Percentiles rank a stretch among this genome's conserved stretches.
Conservation (phyloP, 768 basidiomycete species). For the Pleurotus giganteus region DNA sequence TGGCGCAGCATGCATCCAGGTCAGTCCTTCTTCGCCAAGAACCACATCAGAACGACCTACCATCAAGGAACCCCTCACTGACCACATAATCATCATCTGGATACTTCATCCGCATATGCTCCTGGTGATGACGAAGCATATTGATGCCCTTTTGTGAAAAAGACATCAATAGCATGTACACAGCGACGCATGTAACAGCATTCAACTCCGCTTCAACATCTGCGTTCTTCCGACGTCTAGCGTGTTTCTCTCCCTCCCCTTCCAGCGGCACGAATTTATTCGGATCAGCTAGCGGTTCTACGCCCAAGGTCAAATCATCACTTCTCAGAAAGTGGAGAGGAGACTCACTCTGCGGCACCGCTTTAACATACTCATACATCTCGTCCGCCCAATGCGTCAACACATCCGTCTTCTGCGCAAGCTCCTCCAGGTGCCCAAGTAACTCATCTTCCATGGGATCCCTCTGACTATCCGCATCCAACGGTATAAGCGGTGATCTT, state of each 20-base stretch:
- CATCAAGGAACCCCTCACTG: slow-evolving; percentile 79
- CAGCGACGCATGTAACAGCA: slow-evolving; percentile 81
- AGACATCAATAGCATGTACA: slow-evolving; percentile 89
- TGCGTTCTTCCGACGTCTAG: slow-evolving; percentile 64
- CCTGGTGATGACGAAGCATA: slow-evolving; percentile 72
- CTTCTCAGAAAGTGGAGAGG: slow-evolving; percentile 1
- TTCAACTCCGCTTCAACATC: slow-evolving; percentile 81
- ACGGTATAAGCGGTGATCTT: slow-evolving; percentile 50
- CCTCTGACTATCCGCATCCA: slow-evolving; percentile 42
- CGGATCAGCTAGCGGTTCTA: slow-evolving; percentile 82
- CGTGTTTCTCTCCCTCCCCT: slow-evolving; percentile 71
- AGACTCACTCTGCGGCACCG: slow-evolving; percentile 74
- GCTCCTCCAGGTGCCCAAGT: slow-evolving; percentile 78
- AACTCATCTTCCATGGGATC: slow-evolving; percentile 82
- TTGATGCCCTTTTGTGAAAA: slow-evolving; percentile 94
- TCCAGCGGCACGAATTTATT: slow-evolving; percentile 68
- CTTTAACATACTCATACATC: slow-evolving; percentile 88
- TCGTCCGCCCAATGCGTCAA: slow-evolving; percentile 93
- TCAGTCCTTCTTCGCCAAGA: slow-evolving; percentile 5
- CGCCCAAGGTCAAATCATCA: slow-evolving; percentile 7
- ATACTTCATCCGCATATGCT: slow-evolving; percentile 77
- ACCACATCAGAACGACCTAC: slow-evolving; percentile 34
- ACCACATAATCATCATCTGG: slow-evolving; percentile 74
- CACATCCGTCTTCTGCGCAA: slow-evolving; percentile 95
- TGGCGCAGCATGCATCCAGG: slow-evolving; percentile 28